These are phyloP conservation scores for Wickerhamiella galacta DNA, from an alignment of 805 yeast species.

Conservation along the genomic window DNA sequence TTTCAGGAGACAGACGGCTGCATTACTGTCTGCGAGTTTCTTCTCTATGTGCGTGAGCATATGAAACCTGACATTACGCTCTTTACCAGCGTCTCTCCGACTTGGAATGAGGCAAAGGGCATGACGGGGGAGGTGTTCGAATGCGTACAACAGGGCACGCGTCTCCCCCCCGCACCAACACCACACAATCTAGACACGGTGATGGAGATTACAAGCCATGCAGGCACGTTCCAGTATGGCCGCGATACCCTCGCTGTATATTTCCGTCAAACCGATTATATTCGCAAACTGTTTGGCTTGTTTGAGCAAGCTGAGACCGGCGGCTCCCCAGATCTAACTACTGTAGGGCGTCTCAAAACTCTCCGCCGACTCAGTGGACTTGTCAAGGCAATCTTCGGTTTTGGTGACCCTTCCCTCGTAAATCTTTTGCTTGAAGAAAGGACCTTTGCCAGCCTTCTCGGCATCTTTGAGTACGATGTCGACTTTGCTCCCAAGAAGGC, in stretches of 20 bases:
- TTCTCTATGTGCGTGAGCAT: constrained; percentile 47
- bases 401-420: constrained; percentile 49
- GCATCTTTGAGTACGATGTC: constrained; percentile 75
- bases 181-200: constrained; percentile 36
- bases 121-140: constrained; percentile 41
- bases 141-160: constrained; percentile 63
- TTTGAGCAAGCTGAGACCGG: constrained; percentile 41
- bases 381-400: constrained; percentile 45
- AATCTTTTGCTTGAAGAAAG: constrained; percentile 41
- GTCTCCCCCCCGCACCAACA: constrained; percentile 45
- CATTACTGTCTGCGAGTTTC: constrained; percentile 62
- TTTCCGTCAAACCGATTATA: constrained; percentile 36
- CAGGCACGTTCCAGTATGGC: constrained; percentile 45
- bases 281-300: constrained; percentile 33
- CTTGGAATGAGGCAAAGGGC: background rate
- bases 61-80: constrained; percentile 50
- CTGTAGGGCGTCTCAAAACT: constrained; percentile 29
- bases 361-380: constrained; percentile 58
- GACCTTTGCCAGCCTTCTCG: constrained; percentile 42
- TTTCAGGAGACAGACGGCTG: constrained; percentile 91
- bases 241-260: constrained; percentile 42
- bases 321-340: background rate
- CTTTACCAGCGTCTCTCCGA: constrained; percentile 40
- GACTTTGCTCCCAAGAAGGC: constrained; percentile 70
- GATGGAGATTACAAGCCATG: constrained; percentile 39